Evolutionary conservation across 768 basidiomycete genomes (phyloP), one percentile per base, ranked within the genome.

Genomic region (Naganishia kalamii): DNA sequence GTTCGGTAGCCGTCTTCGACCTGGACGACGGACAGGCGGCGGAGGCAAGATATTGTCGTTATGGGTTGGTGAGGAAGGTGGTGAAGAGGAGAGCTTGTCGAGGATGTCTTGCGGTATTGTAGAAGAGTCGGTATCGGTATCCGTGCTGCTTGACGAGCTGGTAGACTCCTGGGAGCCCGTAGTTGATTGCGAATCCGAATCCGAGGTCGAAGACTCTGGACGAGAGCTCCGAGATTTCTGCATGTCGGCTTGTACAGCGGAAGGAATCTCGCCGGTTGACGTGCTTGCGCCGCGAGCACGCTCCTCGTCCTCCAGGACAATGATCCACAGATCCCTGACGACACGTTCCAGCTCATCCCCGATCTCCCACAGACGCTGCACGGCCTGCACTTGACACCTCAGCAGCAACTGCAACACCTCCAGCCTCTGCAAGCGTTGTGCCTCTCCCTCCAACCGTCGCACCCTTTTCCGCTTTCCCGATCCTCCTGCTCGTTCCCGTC

Each of bases 351-450:
- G 71, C 1, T 65, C 64, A 4, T 72, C 71, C 19, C 74, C 73
- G 15, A 78, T 48, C 19, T 66, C 48, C 75, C 75, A 78, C 1
- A 72, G 50, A 60, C 70, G 67, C 15, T 66, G 60, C 12, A 76
- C 25, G 2, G 77, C 72, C 50, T 67, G 65, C 0, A 92, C 79
- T 76, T 96, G 92, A 70, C 86, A 84, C 33, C 92, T 83, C 12
- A 94, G 80, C 61, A 96, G 79, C 0, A 90, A 79, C 76, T 96
- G 93, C 37, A 90, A 81, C 71, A 88, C 89, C 68, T 92, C 87
- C 67, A 90, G 88, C 70, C 89, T 90, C 64, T 88, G 85, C 73
- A 83, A 91, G 41, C 86, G 83, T 15, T 86, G 89, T 65, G 87
- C 83, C 17, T 85, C 82, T 7, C 91, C 92, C 70, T 91, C 87